Evolutionary conservation across 2,329 filamentous ascomycete species (phyloP), one percentile per base, ranked within the genome.

Genomic region (Fusarium compactum): DNA sequence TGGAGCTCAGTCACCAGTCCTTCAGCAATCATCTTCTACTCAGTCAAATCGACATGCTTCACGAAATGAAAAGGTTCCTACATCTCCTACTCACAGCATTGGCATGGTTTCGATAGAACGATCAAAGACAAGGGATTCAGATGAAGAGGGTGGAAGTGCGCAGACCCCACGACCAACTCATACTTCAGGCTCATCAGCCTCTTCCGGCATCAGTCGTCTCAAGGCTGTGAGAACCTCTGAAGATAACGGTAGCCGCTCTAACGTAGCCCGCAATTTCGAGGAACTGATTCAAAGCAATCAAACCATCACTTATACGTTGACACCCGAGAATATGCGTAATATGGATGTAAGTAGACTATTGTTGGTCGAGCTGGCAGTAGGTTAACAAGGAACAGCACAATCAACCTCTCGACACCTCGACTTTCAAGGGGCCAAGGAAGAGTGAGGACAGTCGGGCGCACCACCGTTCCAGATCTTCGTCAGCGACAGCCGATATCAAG

Each of bases 261-360:
- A 90, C 62, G 87, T 91, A 51, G 87, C 88, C 12, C 88, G 87
- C 48, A 89, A 92, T 72, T 91, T 96, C 74, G 93, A 96, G 76
- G 87, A 94, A 72, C 84, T 95, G 53, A 95, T 96, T 67, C 89
- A 92, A 60, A 94, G 92, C 78, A 91, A 94, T 73, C 89, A 94
- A 76, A 95, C 93, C 2, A 90, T 95, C 45, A 92, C 93, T 73
- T 95, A 92, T 78, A 95, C 93, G 3, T 84, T 95, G 29, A 96
- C 93, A 0, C 92, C 93, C 0, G 90, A 92, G 76, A 92, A 86
- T 72, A 93, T 95, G 87, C 90, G 92, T 65, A 87, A 92, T 70
- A 90, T 92, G 73, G 90, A 93, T 79, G 91, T 92, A 82, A 82
- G 87, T 83, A 30, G 9, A 29, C 10, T 7, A 11, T 6, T 10